These are phyloP conservation scores for Podospora conica DNA, from an alignment of 495 filamentous ascomycete genomes.

Conservation along the genomic window DNA sequence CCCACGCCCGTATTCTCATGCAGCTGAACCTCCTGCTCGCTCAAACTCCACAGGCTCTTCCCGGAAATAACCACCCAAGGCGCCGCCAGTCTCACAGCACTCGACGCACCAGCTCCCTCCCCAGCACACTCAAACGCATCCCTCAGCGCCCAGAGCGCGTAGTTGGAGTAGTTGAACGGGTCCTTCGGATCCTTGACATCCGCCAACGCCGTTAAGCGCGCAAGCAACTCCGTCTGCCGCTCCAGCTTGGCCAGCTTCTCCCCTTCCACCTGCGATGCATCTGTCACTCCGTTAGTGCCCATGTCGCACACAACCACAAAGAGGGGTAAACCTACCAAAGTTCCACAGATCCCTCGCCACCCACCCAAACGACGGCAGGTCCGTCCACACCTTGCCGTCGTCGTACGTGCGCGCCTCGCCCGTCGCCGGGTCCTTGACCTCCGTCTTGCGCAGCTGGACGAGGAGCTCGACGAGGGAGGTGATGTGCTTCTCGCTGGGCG, in stretches of 20 bases:
- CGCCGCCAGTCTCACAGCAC: constrained; percentile 12
- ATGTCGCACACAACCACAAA: not conserved
- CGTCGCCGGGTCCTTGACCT: not conserved
- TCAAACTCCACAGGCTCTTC: constrained; percentile 10
- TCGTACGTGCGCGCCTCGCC: not conserved
- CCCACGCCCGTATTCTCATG: not conserved
- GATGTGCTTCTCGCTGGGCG: not conserved
- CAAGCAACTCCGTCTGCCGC: constrained; percentile 16
- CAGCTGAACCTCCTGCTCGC: not conserved
- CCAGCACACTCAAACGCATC: constrained; percentile 22
- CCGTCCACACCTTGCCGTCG: constrained; percentile 11
- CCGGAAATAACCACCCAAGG: constrained; percentile 20
- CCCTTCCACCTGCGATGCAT: not conserved
- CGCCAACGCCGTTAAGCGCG: constrained; percentile 14
- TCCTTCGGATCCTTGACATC: not conserved
- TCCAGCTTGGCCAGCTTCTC: constrained; percentile 5
- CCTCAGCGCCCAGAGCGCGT: constrained; percentile 14
- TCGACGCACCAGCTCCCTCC: not conserved
- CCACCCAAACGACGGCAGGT: constrained; percentile 10
- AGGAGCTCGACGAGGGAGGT: constrained; percentile 5
- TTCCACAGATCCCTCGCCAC: constrained; percentile 10
- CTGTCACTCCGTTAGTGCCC: not conserved
- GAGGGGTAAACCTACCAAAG: constrained; percentile 13
- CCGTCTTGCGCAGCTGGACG: not conserved
- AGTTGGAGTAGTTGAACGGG: constrained; percentile 15